Base-by-base conservation (phyloP, 306 rosid genomes). In the Casuarina cunninghamiana region DNA sequence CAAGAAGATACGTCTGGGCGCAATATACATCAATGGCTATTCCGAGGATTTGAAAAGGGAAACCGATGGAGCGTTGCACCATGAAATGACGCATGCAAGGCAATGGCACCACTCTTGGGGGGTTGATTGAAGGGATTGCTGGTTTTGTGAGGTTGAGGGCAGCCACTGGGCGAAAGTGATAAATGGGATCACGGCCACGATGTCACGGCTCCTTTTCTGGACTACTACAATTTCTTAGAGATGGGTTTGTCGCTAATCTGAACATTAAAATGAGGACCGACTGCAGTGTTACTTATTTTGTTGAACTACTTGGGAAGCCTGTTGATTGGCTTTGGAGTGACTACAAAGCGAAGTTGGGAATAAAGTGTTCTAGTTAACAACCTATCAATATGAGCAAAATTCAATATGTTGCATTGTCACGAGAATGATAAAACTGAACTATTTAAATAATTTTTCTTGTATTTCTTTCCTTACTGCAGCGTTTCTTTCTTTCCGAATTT, bases 191-290 rank as follows among this genome's bases (percentile, higher is more conserved):
- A 86, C 26, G 90, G 93, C 0, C 81, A 89, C 9, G 79, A 76
- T 5, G 80, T 81, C 49, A 86, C 93, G 0, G 81, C 90, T 38
- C 12, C 79, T 1, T 87, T 87, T 71, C 53, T 89, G 51, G 82
- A 85, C 41, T 85, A 83, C 3, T 85, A 83, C 46, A 71, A 86
- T 15, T 41, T 0, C 46, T 85, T n/a, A 75, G 53, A 55, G 75
- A 57, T 72, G 90, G 92, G 5, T 88, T 89, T 50, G 90, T 87
- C 44, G 87, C 84, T 1, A 83, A 88, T 21, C 68, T 85, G 50
- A 86, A 91, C 79, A 51, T 39, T 67, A 91, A 73, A 68, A 5
- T 82, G 87, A 84, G 70, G 65, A 70, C 1, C 10, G 72, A 71
- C 21, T 91, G 84, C 39, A 80, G 42, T 68, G 87, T 50, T 8